Evolutionary conservation across 1,139 yeast species (phyloP).

Genomic region (Sugiyamaella sp.): DNA sequence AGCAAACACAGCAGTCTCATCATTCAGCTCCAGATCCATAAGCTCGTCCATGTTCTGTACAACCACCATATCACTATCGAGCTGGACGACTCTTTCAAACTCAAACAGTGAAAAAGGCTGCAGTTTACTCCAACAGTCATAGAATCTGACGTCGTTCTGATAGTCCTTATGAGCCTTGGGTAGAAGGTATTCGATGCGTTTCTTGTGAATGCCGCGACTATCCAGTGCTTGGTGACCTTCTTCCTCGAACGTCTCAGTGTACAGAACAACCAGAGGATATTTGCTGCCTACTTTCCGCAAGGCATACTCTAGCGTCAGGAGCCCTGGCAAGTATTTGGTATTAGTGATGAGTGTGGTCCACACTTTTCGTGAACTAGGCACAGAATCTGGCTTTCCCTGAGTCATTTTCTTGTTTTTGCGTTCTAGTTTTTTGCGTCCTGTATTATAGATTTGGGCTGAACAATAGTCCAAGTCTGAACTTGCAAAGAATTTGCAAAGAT

Average conservation of each 20-base stretch:
- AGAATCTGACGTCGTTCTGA: slow-evolving; percentile 52
- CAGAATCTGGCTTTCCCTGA: slow-evolving; percentile 19
- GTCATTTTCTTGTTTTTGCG: slow-evolving; percentile 12
- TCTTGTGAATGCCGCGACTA: slow-evolving; percentile 46
- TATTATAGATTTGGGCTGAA: neutral
- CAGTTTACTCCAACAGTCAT: slow-evolving; percentile 62
- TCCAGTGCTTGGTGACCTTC: slow-evolving; percentile 48
- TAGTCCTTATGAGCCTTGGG: slow-evolving; percentile 50
- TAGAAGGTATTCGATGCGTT: slow-evolving; percentile 47
- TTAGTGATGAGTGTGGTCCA: slow-evolving; percentile 61
- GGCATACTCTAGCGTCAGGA: slow-evolving; percentile 53
- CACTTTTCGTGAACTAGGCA: slow-evolving; percentile 36
- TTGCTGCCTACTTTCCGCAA: slow-evolving; percentile 46
- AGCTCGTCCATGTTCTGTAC: slow-evolving; percentile 58
- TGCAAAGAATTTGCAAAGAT: too few relatives aligned
- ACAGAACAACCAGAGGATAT: slow-evolving; percentile 55
- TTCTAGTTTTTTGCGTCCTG: neutral
- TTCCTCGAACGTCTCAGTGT: slow-evolving; percentile 50
- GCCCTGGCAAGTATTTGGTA: slow-evolving; percentile 52
- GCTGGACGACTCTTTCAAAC: slow-evolving; percentile 53
- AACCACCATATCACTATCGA: slow-evolving; percentile 61
- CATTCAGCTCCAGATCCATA: slow-evolving; percentile 47
- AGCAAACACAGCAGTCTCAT: slow-evolving; percentile 48
- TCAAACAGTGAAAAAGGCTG: slow-evolving; percentile 54
- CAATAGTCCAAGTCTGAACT: too few relatives aligned